Evolutionary conservation across 1,284 basidiomycete genomes (phyloP), one percentile per base, ranked within the genome.

Genomic region (Boletellus sp.): DNA sequence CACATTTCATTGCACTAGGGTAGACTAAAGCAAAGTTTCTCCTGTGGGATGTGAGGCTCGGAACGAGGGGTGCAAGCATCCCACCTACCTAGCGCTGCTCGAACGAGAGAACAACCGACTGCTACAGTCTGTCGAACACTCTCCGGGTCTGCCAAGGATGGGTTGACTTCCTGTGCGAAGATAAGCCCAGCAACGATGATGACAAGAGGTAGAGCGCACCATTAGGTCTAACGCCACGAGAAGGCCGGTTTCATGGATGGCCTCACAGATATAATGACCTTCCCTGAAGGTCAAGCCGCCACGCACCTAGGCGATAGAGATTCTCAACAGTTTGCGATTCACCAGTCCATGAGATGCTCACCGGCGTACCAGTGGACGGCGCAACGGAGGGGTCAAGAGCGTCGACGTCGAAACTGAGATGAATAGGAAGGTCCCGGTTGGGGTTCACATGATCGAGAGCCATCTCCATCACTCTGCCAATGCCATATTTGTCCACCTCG

Each of bases 241-340:
- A 60, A 89, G 80, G 15, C 94, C 95, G 1, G 96, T 99, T 77
- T 98, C 93, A 59, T 86, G 86, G 41, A 99, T 81, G 4, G 91
- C 88, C 73, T 99, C 97, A 66, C 92, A 95, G 64, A 98, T 97
- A 71, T 96, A 97, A 72, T 95, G 91, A 11, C 96, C 97, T 70
- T 99, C 97, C 57, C 97, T 80, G 78, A 99, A 99, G 15, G 91
- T 96, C 55, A 99, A 75, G 13, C 97, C 97, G 12, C 97, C 97
- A 60, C 96, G 89, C 16, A 96, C 90, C 82, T 86, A 57, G 16
- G 16, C 10, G 19, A 47, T 44, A 36, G 50, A 40, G 36, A 52
- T 45, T 44, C 41, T 36, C 35, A 55, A 42, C 24, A 32, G 26
- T 8, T 21, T n/a, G 37, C 28, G 16, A 38, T 26, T 1, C 21